Conservation (phyloP, 306 rosid species). For the Biancaea sappan region DNA sequence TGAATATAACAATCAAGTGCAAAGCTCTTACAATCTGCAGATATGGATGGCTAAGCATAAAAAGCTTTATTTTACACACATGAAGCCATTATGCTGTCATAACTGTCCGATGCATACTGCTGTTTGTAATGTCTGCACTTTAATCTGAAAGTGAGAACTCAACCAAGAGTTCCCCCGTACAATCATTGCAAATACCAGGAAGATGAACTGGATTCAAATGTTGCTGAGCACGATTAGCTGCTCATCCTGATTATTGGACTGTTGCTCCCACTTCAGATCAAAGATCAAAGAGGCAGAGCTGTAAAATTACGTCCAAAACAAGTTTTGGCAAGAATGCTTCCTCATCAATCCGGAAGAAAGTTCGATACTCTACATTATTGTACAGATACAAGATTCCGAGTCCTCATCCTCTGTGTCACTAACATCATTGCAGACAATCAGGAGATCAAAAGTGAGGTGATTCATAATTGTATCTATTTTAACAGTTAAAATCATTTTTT, state of each 20-base stretch:
- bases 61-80: constrained; percentile 35
- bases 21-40: constrained; percentile 20
- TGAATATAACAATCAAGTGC: constrained; percentile 14
- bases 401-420: constrained; percentile 79
- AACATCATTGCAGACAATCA: constrained; percentile 57
- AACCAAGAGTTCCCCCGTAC: constrained; percentile 26
- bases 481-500: background rate
- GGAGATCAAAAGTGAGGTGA: constrained; percentile 30
- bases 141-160: constrained; percentile 33
- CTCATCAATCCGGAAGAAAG: constrained; percentile 37
- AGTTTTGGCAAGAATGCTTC: constrained; percentile 16
- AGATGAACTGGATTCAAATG: constrained; percentile 29
- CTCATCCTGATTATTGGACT: constrained; percentile 37
- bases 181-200: constrained; percentile 26
- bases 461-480: background rate
- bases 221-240: constrained; percentile 31
- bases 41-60: constrained; percentile 6
- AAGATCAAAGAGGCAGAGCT: constrained; percentile 19
- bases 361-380: constrained; percentile 61
- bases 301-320: constrained; percentile 5
- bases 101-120: constrained; percentile 17
- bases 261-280: constrained; percentile 31
- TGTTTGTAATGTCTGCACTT: constrained; percentile 31
- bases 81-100: constrained; percentile 33
- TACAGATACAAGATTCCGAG: constrained; percentile 66